These are phyloP conservation scores for Narthecium ossifragum DNA, from an alignment of 106 monocot genomes.

Conservation along the genomic window DNA sequence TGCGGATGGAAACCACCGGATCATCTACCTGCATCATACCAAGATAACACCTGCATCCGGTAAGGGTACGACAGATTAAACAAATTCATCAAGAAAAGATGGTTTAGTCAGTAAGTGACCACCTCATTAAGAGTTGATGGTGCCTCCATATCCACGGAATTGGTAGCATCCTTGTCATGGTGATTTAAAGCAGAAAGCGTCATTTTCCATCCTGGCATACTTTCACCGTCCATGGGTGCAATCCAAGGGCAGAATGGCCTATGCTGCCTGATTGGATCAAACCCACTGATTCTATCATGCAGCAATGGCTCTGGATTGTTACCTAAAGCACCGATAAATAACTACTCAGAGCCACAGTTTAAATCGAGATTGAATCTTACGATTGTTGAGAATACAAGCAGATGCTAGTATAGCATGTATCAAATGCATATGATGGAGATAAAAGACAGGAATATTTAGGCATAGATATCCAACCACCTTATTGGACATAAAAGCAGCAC, in stretches of 20 bases:
- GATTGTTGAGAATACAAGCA: no score
- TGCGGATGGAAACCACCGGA: conserved; percentile 58
- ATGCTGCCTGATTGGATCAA: conserved; percentile 87
- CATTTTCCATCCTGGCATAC: conserved; percentile 71
- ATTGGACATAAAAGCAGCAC: no score
- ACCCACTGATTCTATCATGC: conserved; percentile 22
- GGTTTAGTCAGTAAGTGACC: no score
- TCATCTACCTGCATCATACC: conserved; percentile 55
- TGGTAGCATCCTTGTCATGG: conserved; percentile 25
- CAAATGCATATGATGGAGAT: no score
- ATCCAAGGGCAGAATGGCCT: conserved; percentile 94
- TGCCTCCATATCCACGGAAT: conserved; percentile 8
- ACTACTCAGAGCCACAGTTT: no score
- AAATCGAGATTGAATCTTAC: no score
- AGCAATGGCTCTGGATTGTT: conserved; percentile 1
- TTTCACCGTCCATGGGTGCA: conserved; percentile 28
- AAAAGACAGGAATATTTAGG: no score
- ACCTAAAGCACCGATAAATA: conserved; percentile 14
- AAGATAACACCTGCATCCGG: no score
- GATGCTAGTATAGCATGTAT: no score
- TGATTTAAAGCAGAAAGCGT: conserved; percentile 53
- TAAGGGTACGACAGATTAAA: neutral
- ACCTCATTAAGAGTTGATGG: no score
- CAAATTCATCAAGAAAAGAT: conserved; percentile 29
- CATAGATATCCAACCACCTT: no score